Evolutionary conservation across 75 land plant genomes (phyloP).

Genomic region (Pinus tabuliformis): DNA sequence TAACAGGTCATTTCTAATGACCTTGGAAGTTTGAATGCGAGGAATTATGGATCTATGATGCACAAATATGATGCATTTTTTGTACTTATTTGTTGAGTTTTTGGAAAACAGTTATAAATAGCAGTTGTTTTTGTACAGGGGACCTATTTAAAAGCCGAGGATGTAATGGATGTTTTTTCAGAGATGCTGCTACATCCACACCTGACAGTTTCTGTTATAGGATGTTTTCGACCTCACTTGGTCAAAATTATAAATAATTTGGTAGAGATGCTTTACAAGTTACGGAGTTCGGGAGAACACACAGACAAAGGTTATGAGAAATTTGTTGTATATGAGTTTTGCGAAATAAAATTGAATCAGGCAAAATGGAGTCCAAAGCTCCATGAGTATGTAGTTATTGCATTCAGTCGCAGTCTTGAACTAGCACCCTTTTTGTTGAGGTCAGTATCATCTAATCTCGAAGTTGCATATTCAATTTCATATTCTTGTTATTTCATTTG

Average conservation of each 20-base stretch:
- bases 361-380: constrained; percentile 46
- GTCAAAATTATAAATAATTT: constrained; percentile 44
- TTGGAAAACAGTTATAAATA: neutral
- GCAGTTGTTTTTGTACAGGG: constrained; percentile 31
- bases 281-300: constrained; percentile 5
- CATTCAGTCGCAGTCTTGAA: constrained; percentile 74
- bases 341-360: constrained; percentile 25
- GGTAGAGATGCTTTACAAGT: constrained; percentile 41
- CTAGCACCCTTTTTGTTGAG: constrained; percentile 65
- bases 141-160: constrained; percentile 32
- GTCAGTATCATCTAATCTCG: constrained; percentile 23
- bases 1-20: neutral
- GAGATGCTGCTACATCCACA: constrained; percentile 63
- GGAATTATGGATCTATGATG: neutral
- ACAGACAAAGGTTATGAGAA: constrained; percentile 14
- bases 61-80: neutral
- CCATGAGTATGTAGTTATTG: constrained; percentile 75
- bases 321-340: neutral
- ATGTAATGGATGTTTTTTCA: constrained; percentile 42
- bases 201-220: constrained; percentile 64
- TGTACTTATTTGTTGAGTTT: neutral
- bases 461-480: neutral
- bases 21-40: neutral
- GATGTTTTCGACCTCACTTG: constrained; percentile 76
- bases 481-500: constrained; percentile 3